Conservation (phyloP, 2,329 filamentous ascomycete species). For the Knufia fluminis region DNA sequence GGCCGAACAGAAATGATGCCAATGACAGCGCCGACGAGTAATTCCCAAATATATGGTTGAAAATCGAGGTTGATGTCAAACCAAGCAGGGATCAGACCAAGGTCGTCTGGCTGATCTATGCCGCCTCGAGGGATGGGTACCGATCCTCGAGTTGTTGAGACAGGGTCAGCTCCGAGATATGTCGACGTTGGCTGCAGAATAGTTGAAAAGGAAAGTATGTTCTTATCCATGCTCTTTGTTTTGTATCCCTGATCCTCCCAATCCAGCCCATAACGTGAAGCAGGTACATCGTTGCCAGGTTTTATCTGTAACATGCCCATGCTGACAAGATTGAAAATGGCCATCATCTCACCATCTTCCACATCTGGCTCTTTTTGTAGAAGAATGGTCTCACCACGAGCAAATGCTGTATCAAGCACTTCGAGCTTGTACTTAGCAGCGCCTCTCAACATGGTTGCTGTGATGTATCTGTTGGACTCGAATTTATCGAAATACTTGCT, state of each 20-base stretch:
- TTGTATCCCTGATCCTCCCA: constrained; percentile 37
- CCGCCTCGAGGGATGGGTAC: constrained; percentile 26
- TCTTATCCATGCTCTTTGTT: constrained; percentile 38
- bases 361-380: constrained; percentile 27
- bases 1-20: constrained; percentile 35
- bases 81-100: constrained; percentile 37
- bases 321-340: constrained; percentile 25
- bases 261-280: constrained; percentile 36
- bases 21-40: constrained; percentile 33
- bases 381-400: constrained; percentile 12
- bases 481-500: constrained; percentile 29
- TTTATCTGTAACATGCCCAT: constrained; percentile 29
- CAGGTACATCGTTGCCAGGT: constrained; percentile 32
- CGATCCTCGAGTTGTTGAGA: constrained; percentile 18
- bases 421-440: constrained; percentile 36
- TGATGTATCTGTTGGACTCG: constrained; percentile 34
- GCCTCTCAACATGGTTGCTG: constrained; percentile 31
- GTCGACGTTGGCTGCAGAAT: constrained; percentile 28
- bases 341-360: constrained; percentile 17
- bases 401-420: constrained; percentile 33
- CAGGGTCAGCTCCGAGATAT: constrained; percentile 35
- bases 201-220: constrained; percentile 34
- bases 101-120: constrained; percentile 12
- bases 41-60: constrained; percentile 33
- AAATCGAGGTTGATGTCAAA: constrained; percentile 38